phyloP scores from a whole-genome alignment of 1,284 basidiomycete species.

The Leccinum idahoense region DNA sequence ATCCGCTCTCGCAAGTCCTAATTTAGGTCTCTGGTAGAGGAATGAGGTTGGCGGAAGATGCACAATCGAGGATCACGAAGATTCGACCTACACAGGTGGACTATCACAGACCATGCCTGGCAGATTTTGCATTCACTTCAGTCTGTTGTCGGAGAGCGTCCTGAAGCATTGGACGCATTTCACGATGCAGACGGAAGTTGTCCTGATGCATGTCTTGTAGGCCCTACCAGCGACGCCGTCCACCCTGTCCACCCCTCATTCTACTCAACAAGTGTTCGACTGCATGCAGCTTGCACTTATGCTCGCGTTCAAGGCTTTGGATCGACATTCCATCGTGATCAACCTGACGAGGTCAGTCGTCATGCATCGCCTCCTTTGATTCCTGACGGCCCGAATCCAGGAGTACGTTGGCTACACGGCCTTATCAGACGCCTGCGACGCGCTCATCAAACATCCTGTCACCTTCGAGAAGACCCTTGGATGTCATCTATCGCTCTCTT shows the following conservation, averaged over 20 bases:
- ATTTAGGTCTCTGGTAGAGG: conserved; percentile 18
- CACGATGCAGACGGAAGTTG: conserved; percentile 64
- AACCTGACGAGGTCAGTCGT: conserved; percentile 57
- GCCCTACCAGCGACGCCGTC: conserved; percentile 36
- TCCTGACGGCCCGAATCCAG: conserved; percentile 31
- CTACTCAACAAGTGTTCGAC: conserved; percentile 44
- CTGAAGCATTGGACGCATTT: conserved; percentile 67
- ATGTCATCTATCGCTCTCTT: conserved; percentile 56
- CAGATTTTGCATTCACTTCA: conserved; percentile 61
- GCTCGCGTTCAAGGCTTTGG: conserved; percentile 60
- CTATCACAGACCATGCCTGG: conserved; percentile 1
- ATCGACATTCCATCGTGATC: conserved; percentile 36
- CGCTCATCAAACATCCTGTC: conserved; percentile 42
- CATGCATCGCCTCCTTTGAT: not conserved
- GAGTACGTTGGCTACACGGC: conserved; percentile 61
- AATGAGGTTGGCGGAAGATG: conserved; percentile 16
- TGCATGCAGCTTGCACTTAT: conserved; percentile 54
- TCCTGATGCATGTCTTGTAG: conserved; percentile 65
- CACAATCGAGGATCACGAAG: conserved; percentile 17
- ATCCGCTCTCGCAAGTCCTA: not conserved
- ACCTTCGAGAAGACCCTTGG: conserved; percentile 54
- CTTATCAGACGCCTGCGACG: conserved; percentile 50
- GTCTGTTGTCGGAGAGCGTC: conserved; percentile 54
- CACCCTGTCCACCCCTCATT: conserved; percentile 35
- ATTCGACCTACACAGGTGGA: not conserved